Evolutionary conservation across 371 early-diverging fungal genomes (phyloP).

Genomic region (Aphelidium insulamus): DNA sequence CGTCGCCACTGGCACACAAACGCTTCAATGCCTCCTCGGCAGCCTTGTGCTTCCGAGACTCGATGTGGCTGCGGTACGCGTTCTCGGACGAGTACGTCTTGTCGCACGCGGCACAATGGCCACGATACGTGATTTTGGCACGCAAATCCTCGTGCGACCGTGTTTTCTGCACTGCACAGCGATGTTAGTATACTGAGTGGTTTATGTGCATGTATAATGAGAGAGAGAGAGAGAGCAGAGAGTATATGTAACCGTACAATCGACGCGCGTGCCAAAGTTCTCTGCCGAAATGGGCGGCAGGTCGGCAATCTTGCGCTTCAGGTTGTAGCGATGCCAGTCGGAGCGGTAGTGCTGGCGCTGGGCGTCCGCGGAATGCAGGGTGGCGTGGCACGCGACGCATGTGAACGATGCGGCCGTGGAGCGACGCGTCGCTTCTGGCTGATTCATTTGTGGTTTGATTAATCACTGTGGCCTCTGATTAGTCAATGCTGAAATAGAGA

Average conservation of each 20-base stretch:
- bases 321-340: conserved; percentile 96
- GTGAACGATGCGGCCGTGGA: conserved; percentile 27
- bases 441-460: no score
- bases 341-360: conserved; percentile 75
- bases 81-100: conserved; percentile 55
- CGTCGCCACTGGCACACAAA: no score
- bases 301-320: conserved; percentile 76
- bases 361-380: conserved; percentile 51
- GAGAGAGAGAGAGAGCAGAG: not conserved
- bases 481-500: no score
- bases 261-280: conserved; percentile 48
- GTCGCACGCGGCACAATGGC: conserved; percentile 16
- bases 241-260: not conserved
- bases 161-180: conserved; percentile 15
- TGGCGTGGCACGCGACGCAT: conserved; percentile 66
- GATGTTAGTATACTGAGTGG: not conserved
- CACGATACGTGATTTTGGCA: conserved; percentile 5
- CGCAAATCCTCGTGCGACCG: conserved; percentile 8
- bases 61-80: conserved; percentile 62
- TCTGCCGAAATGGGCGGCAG: conserved; percentile 56
- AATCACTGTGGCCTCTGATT: no score
- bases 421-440: no score
- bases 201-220: conserved; percentile 1
- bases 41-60: conserved; percentile 82
- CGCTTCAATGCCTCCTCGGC: no score